Evolutionary conservation across 2,329 filamentous ascomycete species (phyloP), one percentile per base, ranked within the genome.

Genomic region (Trichoderma harzianum): DNA sequence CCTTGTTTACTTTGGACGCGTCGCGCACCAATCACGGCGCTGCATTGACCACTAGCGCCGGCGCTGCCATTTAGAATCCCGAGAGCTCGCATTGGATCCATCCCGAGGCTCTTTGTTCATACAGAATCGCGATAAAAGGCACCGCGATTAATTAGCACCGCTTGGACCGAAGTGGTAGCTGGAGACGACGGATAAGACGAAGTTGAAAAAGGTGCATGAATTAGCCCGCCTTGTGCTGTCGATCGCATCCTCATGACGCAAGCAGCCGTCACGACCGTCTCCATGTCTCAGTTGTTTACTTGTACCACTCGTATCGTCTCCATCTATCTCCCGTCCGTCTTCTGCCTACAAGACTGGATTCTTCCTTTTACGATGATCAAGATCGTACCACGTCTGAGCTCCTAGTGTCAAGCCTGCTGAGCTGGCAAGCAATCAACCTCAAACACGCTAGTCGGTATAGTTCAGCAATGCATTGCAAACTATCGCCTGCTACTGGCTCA

Each of bases 11-110:
- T 74, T 74, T 65, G 32, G 67, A 64, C 73, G 53, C 60, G 60
- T 69, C 32, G 14, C 26, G 21, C 66, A 36, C 77, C 77, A 78
- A 78, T 78, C 75, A 76, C 39, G 12, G 7, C 30, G 24, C 68
- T 7, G 39, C 57, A 55, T 24, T 43, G 34, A n/a, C 26, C 55
- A 18, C 65, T 68, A 67, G 64, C 34, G 16, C 34, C 64, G 43
- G 28, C 28, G 28, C 64, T 34, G 64, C 53, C 34, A 14, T 58
- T 67, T 58, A 67, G 53, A 10, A 34, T 26, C 55, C 55, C 55
- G 55, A 60, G 55, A 47, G 43, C 43, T 47, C 43, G 43, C 66
- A 58, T 30, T 58, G 14, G 55, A n/a, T 58, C 55, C 55, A 18
- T 21, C 18, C 55, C 55, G 55, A 60, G 55, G 55, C 30, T 60